These are phyloP conservation scores for Fusarium torreyae DNA, from an alignment of 2,329 filamentous ascomycete species.

Conservation along the genomic window DNA sequence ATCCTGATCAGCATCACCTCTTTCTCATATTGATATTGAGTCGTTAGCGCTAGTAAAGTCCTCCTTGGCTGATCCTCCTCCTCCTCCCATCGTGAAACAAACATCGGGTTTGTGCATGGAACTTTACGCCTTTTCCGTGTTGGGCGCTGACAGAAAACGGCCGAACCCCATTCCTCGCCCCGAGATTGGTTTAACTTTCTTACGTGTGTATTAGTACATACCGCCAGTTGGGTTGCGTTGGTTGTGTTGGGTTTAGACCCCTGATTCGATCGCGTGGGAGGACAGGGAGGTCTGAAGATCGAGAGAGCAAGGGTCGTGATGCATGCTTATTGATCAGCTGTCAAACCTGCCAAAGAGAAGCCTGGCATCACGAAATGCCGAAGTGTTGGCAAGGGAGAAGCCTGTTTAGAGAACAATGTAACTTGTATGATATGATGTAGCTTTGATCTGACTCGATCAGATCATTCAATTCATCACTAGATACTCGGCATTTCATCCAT, in stretches of 20 bases:
- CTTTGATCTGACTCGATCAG: slow-evolving; percentile 4
- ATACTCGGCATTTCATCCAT: slow-evolving; percentile 1
- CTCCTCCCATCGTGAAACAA: slow-evolving; percentile 2
- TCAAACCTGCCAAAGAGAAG: not conserved
- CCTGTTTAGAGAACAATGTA: not conserved
- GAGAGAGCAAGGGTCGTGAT: slow-evolving; percentile 33
- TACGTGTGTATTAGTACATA: not conserved
- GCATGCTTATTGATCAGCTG: not conserved
- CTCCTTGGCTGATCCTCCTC: not conserved
- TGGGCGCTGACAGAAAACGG: slow-evolving; percentile 28
- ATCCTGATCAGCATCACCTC: too few species aligned
- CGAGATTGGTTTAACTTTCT: not conserved
- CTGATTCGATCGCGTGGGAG: slow-evolving; percentile 35
- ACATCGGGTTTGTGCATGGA: slow-evolving; percentile 3
- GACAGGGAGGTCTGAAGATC: slow-evolving; percentile 42
- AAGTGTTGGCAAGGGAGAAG: not conserved
- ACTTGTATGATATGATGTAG: slow-evolving; percentile 7
- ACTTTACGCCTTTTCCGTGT: slow-evolving; percentile 11
- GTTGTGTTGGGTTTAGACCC: not conserved
- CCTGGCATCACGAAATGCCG: slow-evolving; percentile 1
- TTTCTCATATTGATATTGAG: too few species aligned
- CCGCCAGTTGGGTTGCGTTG: not conserved
- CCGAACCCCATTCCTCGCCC: not conserved
- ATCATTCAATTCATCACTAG: not conserved
- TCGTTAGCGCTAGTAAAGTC: not conserved